Base-by-base conservation (phyloP, 2,329 filamentous ascomycete genomes). In the Cercospora zeae-maydis region DNA sequence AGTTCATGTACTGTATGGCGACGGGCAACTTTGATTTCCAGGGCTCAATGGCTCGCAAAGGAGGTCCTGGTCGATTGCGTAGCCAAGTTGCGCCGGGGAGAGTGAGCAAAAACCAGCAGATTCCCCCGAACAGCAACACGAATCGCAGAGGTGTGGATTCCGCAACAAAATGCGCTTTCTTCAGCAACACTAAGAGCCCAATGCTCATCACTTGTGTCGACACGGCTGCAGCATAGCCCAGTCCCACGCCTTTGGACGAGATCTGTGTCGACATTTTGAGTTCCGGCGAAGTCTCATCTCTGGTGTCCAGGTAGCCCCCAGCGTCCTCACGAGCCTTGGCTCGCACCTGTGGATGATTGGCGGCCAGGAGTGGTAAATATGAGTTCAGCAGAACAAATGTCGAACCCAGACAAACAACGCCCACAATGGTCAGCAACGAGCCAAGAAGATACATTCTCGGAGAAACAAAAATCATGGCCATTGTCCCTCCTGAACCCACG, bases 341-440 rank as follows among this genome's bases (percentile, higher is more conserved):
- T 53, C 75, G 69, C 24, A 81, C 72, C 14, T 75, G 75, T 13
- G 90, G 88, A 74, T 96, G 90, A 69, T 96, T 88, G 45, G 92
- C 85, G 53, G 96, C 92, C 11, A 97, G 82, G 2, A 97, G 81
- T 0, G 93, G 93, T 21, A 98, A 79, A 70, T 96, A 97, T 0
- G 92, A 95, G 78, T 98, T 98, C 24, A 97, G 81, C n/a, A 98
- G 81, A 2, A 96, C 93, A 75, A 96, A 97, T 0, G 92, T 96
- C n/a, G 91, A 92, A 16, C 93, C 93, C 69, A 96, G 92, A 39
- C 91, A 92, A 0, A 91, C 93, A 72, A 97, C 96, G 45, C 91
- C 89, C 42, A 96, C 79, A 67, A 97, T 89, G 30, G 92, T 91
- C 42, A 96, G 81, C 2, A 96, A 67, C 0, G 89, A 89, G 24